These are phyloP conservation scores for Alternaria gaisen DNA, from an alignment of 2,329 filamentous ascomycete genomes.

Conservation along the genomic window DNA sequence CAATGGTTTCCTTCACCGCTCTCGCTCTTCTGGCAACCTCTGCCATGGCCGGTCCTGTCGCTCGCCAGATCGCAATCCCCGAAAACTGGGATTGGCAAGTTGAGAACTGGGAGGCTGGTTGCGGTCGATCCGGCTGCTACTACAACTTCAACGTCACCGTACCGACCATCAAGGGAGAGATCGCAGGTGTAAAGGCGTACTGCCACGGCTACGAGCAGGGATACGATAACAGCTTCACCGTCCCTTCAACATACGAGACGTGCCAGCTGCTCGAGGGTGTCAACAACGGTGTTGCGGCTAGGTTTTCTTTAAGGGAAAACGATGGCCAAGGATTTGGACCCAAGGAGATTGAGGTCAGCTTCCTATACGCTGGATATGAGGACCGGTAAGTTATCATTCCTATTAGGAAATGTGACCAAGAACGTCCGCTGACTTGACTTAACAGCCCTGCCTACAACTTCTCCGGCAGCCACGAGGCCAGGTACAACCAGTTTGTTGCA, in stretches of 20 bases:
- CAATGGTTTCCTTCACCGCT: conserved; percentile 23
- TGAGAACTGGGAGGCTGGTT: conserved; percentile 27
- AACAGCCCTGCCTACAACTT: conserved; percentile 30
- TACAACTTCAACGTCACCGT: conserved; percentile 36
- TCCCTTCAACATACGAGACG: conserved; percentile 6
- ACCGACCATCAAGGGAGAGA: conserved; percentile 19
- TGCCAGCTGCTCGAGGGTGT: conserved; percentile 28
- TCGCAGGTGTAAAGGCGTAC: conserved; percentile 22
- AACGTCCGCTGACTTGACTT: background rate
- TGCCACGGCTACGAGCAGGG: conserved; percentile 30
- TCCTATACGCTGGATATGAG: background rate
- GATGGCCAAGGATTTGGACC: conserved; percentile 1
- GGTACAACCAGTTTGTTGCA: conserved; percentile 28
- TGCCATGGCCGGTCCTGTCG: conserved; percentile 16
- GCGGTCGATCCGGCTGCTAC: conserved; percentile 28
- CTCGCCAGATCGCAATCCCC: conserved; percentile 22
- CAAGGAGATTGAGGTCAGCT: conserved; percentile 3
- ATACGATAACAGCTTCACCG: conserved; percentile 17
- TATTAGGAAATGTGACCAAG: too few species aligned
- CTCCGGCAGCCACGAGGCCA: conserved; percentile 19
- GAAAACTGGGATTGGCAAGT: conserved; percentile 32
- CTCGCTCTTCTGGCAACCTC: conserved; percentile 18
- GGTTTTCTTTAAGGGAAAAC: conserved; percentile 10
- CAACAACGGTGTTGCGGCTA: conserved; percentile 29
- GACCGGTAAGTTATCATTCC: background rate